Percentiles rank a stretch among this genome's conserved stretches.
Evolutionary conservation across 106 monocot species (phyloP).

Genomic region (Ottelia alismoides): DNA sequence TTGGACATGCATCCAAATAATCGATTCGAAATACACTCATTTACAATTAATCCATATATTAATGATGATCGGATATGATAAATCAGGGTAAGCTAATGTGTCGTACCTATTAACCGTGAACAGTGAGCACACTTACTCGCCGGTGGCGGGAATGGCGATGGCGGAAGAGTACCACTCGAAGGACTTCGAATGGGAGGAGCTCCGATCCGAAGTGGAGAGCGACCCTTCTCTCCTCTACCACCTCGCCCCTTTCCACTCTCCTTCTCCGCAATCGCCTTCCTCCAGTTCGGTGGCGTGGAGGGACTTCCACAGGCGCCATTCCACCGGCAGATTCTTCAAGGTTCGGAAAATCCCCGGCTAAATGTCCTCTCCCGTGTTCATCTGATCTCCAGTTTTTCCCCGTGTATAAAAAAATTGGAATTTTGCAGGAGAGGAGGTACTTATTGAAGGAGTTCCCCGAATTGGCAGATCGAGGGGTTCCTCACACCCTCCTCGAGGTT

Average conservation of each 20-base stretch:
- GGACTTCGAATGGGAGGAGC: constrained; percentile 79
- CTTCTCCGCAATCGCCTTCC: constrained; percentile 6
- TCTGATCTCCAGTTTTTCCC: not conserved
- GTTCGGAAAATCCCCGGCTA: constrained; percentile 6
- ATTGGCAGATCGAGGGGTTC: constrained; percentile 14
- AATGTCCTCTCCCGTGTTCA: not conserved
- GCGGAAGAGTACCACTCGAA: constrained; percentile 50
- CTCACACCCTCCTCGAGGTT: constrained; percentile 56
- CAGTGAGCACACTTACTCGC: too few relatives aligned
- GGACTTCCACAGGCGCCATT: constrained; percentile 76
- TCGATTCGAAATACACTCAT: too few relatives aligned
- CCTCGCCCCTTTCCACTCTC: constrained; percentile 21
- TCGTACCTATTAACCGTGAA: too few relatives aligned
- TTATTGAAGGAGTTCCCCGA: constrained; percentile 89
- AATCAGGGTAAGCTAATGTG: too few relatives aligned
- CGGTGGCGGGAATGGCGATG: too few relatives aligned
- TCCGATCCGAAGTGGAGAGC: constrained; percentile 41
- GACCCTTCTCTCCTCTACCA: constrained; percentile 46
- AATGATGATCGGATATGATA: too few relatives aligned
- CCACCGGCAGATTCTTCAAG: constrained; percentile 83
- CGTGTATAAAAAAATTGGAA: too few relatives aligned
- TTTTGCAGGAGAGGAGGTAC: constrained; percentile 98
- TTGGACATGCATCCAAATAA: too few relatives aligned
- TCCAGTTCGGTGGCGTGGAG: constrained; percentile 50
- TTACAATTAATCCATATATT: too few relatives aligned